A percentile compares a stretch with the other conserved stretches of the same genome.
Conservation (phyloP, 371 early-diverging fungal species). For the Capillidium rhysosporum region DNA sequence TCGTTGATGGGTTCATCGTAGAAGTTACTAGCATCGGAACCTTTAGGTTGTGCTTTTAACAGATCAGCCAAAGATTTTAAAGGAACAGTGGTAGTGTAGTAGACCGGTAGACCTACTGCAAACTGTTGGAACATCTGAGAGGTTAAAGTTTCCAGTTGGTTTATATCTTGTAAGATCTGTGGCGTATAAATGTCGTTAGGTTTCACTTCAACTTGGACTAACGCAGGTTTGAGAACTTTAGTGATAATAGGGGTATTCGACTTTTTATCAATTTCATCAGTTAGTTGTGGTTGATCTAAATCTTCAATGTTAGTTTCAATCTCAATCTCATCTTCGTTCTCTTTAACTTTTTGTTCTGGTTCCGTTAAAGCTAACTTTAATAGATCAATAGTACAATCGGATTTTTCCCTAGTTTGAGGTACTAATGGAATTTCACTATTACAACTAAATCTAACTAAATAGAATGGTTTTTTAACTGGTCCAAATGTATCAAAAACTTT, state of each 20-base stretch:
- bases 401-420: not conserved
- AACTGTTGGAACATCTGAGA: not conserved
- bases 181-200: not conserved
- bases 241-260: not conserved
- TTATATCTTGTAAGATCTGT: too few species aligned
- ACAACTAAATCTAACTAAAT: not conserved
- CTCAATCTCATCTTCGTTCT: not conserved
- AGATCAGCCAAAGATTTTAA: not conserved
- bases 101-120: not conserved
- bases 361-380: not conserved
- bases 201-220: too few species aligned
- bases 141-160: not conserved
- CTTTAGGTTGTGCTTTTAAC: not conserved
- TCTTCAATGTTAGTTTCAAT: too few species aligned
- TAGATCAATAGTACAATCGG: not conserved
- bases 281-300: not conserved
- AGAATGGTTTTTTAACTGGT: not conserved
- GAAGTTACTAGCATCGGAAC: conserved; percentile 1
- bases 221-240: too few species aligned
- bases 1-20: not conserved
- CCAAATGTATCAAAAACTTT: conserved; percentile 4
- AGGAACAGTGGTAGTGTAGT: not conserved
- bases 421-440: not conserved
- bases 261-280: not conserved
- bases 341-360: not conserved